A percentile compares a stretch with the other conserved stretches of the same genome.
phyloP scores from a whole-genome alignment of 2,329 filamentous ascomycete species.

The Sclerotiophoma versabilis region DNA sequence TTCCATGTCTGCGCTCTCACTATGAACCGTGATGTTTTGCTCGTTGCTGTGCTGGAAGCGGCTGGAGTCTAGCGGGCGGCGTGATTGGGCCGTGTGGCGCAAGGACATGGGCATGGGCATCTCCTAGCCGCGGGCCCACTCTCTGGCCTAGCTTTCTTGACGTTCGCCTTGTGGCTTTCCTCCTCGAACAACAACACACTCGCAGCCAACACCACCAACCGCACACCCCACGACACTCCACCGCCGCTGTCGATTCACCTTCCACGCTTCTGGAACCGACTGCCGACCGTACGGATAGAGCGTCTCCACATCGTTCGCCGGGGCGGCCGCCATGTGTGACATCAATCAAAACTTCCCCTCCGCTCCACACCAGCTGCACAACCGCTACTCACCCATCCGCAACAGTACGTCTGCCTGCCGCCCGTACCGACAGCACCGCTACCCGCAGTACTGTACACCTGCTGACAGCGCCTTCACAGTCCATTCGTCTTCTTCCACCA shows the following conservation, averaged over 20 bases:
- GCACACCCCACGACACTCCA: background rate
- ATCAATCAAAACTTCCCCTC: slow-evolving; percentile 65
- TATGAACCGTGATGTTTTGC: background rate
- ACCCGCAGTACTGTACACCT: slow-evolving; percentile 8
- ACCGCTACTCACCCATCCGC: slow-evolving; percentile 66
- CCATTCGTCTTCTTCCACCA: slow-evolving; percentile 49
- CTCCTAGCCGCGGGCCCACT: slow-evolving; percentile 2
- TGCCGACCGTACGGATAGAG: slow-evolving; percentile 20
- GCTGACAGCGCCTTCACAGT: slow-evolving; percentile 33
- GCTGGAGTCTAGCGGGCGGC: background rate
- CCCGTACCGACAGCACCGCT: background rate
- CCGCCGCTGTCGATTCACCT: slow-evolving; percentile 3
- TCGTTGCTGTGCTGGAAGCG: slow-evolving; percentile 11
- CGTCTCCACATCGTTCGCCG: slow-evolving; percentile 28
- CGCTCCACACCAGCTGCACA: slow-evolving; percentile 68
- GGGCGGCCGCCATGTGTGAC: slow-evolving; percentile 60
- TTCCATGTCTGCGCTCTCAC: background rate
- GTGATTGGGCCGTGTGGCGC: slow-evolving; percentile 6
- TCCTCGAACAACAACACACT: slow-evolving; percentile 31
- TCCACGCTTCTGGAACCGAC: slow-evolving; percentile 1
- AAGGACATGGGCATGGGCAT: slow-evolving; percentile 1
- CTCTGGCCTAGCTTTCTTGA: slow-evolving; percentile 11
- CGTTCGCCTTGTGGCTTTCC: slow-evolving; percentile 25
- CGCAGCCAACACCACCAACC: slow-evolving; percentile 18
- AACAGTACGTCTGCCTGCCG: slow-evolving; percentile 58